These are phyloP conservation scores for Pseudogymnoascus sp. DNA, from an alignment of 2,329 filamentous ascomycete species.

Conservation along the genomic window DNA sequence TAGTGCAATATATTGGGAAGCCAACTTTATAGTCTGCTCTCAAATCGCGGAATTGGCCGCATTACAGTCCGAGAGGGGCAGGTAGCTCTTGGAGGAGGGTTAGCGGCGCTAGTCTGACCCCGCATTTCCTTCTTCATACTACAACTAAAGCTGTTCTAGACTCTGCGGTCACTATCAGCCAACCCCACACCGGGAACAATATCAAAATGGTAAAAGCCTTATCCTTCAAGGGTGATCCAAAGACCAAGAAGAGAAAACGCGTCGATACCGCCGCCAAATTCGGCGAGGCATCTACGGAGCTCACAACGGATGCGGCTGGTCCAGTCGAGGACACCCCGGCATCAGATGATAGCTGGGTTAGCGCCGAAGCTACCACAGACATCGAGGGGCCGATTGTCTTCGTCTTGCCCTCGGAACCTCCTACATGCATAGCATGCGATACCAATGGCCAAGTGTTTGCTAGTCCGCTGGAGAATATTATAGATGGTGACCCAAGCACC, in stretches of 20 bases:
- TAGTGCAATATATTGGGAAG: not conserved
- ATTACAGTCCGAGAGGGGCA: not conserved
- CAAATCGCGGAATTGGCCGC: not conserved
- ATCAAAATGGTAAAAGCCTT: conserved; percentile 76
- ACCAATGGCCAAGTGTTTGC: conserved; percentile 80
- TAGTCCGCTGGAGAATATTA: conserved; percentile 74
- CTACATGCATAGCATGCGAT: conserved; percentile 76
- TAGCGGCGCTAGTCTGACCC: not conserved
- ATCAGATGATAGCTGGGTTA: conserved; percentile 85
- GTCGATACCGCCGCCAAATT: conserved; percentile 39
- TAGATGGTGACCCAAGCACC: conserved; percentile 72
- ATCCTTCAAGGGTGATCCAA: conserved; percentile 95
- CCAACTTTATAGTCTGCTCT: not conserved
- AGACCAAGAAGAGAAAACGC: conserved; percentile 84
- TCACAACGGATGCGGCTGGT: conserved; percentile 29
- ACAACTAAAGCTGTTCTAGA: not conserved
- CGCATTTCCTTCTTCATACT: not conserved
- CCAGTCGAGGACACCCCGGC: conserved; percentile 19
- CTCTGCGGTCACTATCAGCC: not conserved
- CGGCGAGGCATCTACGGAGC: conserved; percentile 32
- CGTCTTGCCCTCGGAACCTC: conserved; percentile 67
- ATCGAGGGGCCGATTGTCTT: conserved; percentile 76
- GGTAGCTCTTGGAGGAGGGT: not conserved
- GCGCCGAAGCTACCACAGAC: conserved; percentile 66
- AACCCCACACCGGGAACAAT: not conserved